phyloP scores from a whole-genome alignment of 345 rosid genomes.

The Xanthoceras sorbifolium region DNA sequence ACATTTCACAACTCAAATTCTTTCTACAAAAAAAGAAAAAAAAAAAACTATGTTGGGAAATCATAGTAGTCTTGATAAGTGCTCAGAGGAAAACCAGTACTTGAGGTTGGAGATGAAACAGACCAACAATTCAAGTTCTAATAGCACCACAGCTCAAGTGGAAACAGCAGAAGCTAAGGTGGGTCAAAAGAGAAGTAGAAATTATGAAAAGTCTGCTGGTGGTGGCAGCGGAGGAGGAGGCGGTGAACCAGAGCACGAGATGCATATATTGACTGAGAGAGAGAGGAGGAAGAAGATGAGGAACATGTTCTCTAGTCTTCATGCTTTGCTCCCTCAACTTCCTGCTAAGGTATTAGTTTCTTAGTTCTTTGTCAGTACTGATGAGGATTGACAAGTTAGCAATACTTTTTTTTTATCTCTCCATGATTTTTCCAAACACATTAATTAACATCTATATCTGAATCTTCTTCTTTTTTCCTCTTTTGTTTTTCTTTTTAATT shows the following conservation, averaged over 20 bases:
- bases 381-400: too few species aligned
- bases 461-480: too few species aligned
- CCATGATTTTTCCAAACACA: too few species aligned
- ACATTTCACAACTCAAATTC: not conserved
- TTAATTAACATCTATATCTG: too few species aligned
- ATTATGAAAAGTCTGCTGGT: slow-evolving; percentile 6
- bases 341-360: slow-evolving; percentile 41
- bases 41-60: not conserved
- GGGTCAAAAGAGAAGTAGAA: slow-evolving; percentile 34
- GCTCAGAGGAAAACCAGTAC: not conserved
- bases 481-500: not conserved
- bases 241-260: slow-evolving; percentile 42
- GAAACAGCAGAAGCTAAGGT: slow-evolving; percentile 10
- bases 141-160: not conserved
- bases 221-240: slow-evolving; percentile 17
- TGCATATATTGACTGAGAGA: slow-evolving; percentile 59
- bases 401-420: too few species aligned
- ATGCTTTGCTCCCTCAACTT: slow-evolving; percentile 55
- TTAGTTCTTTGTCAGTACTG: too few species aligned
- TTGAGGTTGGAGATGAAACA: slow-evolving; percentile 12
- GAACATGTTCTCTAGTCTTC: slow-evolving; percentile 55
- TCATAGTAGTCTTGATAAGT: not conserved
- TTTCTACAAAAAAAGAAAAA: not conserved
- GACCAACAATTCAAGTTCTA: slow-evolving; percentile 16
- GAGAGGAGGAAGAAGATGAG: slow-evolving; percentile 70